Evolutionary conservation across 1,284 basidiomycete genomes (phyloP).

Genomic region (Mycena citricolor): DNA sequence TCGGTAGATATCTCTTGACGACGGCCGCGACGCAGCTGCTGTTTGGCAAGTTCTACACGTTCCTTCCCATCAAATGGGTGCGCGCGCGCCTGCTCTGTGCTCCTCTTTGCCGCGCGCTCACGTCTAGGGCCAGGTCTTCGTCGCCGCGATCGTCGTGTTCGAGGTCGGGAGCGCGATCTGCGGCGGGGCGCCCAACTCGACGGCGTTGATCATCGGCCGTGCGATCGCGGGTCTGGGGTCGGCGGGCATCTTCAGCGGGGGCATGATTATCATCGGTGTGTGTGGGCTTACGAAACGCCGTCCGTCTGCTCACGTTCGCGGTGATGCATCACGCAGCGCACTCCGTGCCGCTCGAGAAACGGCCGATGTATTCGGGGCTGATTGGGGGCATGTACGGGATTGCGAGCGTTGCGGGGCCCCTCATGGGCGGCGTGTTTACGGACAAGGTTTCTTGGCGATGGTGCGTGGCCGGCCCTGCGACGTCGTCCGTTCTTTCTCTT

Average conservation of each 20-base stretch:
- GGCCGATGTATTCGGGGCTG: slow-evolving; percentile 7
- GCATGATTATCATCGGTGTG: slow-evolving; percentile 18
- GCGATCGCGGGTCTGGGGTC: slow-evolving; percentile 23
- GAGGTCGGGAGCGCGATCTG: slow-evolving; percentile 21
- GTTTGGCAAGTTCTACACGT: slow-evolving; percentile 16
- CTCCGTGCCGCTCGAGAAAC: slow-evolving; percentile 16
- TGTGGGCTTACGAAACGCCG: neutral
- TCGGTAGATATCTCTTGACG: neutral
- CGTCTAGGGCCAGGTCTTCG: slow-evolving; percentile 15
- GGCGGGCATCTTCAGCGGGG: slow-evolving; percentile 21
- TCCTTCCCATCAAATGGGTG: slow-evolving; percentile 18
- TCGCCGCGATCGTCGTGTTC: slow-evolving; percentile 18
- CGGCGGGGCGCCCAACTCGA: slow-evolving; percentile 17
- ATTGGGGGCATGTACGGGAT: slow-evolving; percentile 18
- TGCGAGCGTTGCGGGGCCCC: slow-evolving; percentile 3
- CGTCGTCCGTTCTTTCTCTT: neutral
- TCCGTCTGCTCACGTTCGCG: neutral
- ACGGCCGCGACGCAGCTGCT: slow-evolving; percentile 13
- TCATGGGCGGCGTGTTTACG: slow-evolving; percentile 6
- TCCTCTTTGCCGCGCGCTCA: too few relatives aligned
- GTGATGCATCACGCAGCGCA: too few relatives aligned
- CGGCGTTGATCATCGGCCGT: slow-evolving; percentile 22
- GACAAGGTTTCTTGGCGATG: slow-evolving; percentile 7
- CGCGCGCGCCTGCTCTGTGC: neutral
- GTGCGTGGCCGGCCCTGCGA: too few relatives aligned